phyloP scores from a whole-genome alignment of 2,329 filamentous ascomycete genomes.

The Annulohypoxylon truncatum region DNA sequence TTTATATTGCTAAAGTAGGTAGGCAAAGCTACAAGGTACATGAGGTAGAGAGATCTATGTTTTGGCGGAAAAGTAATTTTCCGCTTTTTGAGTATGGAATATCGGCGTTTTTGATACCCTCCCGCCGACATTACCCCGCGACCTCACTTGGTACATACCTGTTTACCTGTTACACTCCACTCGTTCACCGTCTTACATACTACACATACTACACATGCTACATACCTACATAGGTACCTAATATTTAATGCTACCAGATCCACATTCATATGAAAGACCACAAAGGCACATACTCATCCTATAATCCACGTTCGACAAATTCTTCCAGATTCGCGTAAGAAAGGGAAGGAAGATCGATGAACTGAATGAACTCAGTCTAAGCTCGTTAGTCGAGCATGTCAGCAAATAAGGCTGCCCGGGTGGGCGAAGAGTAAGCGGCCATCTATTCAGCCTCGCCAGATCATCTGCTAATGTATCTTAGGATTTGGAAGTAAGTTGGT shows the following conservation, averaged over 20 bases:
- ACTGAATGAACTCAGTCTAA: constrained; percentile 33
- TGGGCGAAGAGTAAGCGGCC: constrained; percentile 69
- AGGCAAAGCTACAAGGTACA: not conserved
- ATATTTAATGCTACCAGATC: constrained; percentile 2
- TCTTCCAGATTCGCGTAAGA: not conserved
- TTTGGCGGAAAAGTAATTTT: constrained; percentile 28
- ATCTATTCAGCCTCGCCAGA: constrained; percentile 3
- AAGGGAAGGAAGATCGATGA: constrained; percentile 40
- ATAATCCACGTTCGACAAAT: not conserved
- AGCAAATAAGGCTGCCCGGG: constrained; percentile 69
- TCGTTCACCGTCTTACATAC: constrained; percentile 24
- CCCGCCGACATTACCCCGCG: constrained; percentile 1
- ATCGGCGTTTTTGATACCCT: constrained; percentile 9
- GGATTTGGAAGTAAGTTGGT: constrained; percentile 88
- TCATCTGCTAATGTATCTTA: constrained; percentile 53
- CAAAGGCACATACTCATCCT: not conserved
- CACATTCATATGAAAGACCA: constrained; percentile 2
- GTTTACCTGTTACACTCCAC: not conserved
- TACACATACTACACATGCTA: too few relatives aligned
- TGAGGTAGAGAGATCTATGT: not conserved
- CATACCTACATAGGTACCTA: not conserved
- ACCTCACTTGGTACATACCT: too few relatives aligned
- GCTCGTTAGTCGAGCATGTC: constrained; percentile 60
- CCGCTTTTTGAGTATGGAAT: not conserved
- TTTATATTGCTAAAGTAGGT: not conserved